Evolutionary conservation across 768 basidiomycete species (phyloP), one percentile per base, ranked within the genome.

Genomic region (Myochromella boudieri): DNA sequence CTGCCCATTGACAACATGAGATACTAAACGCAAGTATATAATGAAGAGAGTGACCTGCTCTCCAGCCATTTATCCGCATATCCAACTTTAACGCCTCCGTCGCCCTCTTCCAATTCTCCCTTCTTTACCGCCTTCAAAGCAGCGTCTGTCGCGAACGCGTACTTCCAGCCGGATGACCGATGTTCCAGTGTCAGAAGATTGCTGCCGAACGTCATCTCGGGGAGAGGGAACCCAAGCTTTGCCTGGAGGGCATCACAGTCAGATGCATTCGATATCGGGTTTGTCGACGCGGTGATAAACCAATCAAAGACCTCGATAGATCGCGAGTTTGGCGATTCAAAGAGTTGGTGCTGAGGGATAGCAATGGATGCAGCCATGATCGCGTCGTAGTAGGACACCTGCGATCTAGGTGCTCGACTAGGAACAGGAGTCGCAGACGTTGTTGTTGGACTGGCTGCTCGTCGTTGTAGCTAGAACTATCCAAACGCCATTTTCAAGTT

Each of bases 161-260:
- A 81, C 41, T 64, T 68, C 77, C 87, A 86, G 9, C 80, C 81
- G 6, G 78, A 81, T 0, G 80, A 65, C 20, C 61, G 68, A 56
- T 97, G 91, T 25, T 75, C 71, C 20, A 98, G 67, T 3, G 73
- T 68, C 7, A 99, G 74, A 12, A 62, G 63, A 65, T 98, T 98
- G 64, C 78, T 81, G 4, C 93, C 94, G 59, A 97, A 98, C 0
- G 90, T 93, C 92, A 98, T 98, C 63, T 99, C 97, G 2, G 97
- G 97, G 1, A 95, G 66, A 0, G 95, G 90, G 20, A 98, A 74
- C 2, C 84, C 82, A 3, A 91, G 70, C 0, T 66, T 55, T 5
- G 77, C 68, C 41, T 88, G 85, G 37, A 91, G 67, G 0, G 73
- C 72, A 60, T 95, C 88, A 51, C 81, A 82, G 56, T 92, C 84